Evolutionary conservation across 768 basidiomycete genomes (phyloP), one percentile per base, ranked within the genome.

Genomic region (Lactarius psammicola): DNA sequence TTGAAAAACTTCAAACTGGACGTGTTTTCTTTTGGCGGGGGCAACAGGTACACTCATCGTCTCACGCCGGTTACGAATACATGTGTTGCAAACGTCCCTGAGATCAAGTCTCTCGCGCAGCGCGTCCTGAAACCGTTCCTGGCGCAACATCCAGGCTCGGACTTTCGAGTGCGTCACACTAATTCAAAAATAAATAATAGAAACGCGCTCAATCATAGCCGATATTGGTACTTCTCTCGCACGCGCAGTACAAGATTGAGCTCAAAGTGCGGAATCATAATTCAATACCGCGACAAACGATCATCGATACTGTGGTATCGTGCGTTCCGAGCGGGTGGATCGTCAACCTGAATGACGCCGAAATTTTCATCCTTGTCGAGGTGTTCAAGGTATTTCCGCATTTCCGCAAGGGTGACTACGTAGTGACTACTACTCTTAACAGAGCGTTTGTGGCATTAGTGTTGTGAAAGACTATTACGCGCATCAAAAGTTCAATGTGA

Each of bases 361-460:
- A 89, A 51, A 76, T 90, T 2, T 91, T 90, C 66, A 82, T 94
- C 55, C 81, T 94, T 8, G 85, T 92, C 7, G 90, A 94, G 71
- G 81, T 94, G 5, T 93, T 92, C 80, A 94, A 93, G 83, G 92
- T 88, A 60, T 9, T 49, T 18, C 23, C 5, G 26, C 26, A 10
- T 34, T 53, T 33, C 34, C 20, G 46, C 23, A 17, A n/a, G 33
- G 15, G 17, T n/a, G 40, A 36, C 33, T 42, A 17, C 11, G 31
- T 7, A 55, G 18, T 33, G 11, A 31, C 55, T 40, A 59, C 51
- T 20, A 18, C n/a, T n/a, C n/a, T n/a, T n/a, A 63, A n/a, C 71
- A 93, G 91, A 86, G 85, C 68, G 78, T 89, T 0, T 92, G 90
- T 69, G 89, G 92, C 3, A 78, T 94, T 31, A 86, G 90, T 62